Evolutionary conservation across 2,329 filamentous ascomycete genomes (phyloP), one percentile per base, ranked within the genome.

Genomic region (Phyllosticta citrichinensis): DNA sequence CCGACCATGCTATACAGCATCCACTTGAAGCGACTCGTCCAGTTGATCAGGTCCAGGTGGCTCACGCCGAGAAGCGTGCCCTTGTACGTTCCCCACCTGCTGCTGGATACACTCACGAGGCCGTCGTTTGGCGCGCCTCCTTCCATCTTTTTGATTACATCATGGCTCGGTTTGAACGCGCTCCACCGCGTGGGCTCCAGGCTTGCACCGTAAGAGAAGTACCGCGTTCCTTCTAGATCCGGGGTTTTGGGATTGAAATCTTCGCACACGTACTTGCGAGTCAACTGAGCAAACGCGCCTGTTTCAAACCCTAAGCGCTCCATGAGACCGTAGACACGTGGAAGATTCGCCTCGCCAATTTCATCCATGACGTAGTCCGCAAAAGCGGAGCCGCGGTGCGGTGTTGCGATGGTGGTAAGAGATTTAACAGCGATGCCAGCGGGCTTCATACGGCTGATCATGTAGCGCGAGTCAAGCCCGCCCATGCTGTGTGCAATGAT

Each of bases 401-500:
- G 84, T 14, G 81, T 82, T 2, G 83, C 83, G 62, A 87, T 80
- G 0, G 84, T 86, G 0, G 84, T 86, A 65, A 87, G 70, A 0
- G 83, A 86, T 47, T 91, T 79, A 62, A 96, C 88, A 69, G 89
- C 90, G 65, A 96, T 89, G 57, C 86, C 83, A 2, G 75, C 74
- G 10, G 82, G 83, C 56, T 78, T 77, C 22, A 86, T 72, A 52
- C 74, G 77, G 62, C 81, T 84, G 65, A 87, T 83, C 81, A 87
- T 85, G 66, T 85, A 85, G 62, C 84, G 77, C 33, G 84, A 79
- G 68, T 87, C 84, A 57, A 87, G 79, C 9, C 84, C 84, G 59
- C 84, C 40, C 40, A 47, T 47, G 40, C 40, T 47, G 40, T 47
- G 40, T 47, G 83, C 84, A 66, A 87, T 81, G 47, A 87, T 85